A percentile compares a stretch with the other conserved stretches of the same genome.
Evolutionary conservation across 73 alveolate genomes (phyloP).

Genomic region (Symbiodinium natans): DNA sequence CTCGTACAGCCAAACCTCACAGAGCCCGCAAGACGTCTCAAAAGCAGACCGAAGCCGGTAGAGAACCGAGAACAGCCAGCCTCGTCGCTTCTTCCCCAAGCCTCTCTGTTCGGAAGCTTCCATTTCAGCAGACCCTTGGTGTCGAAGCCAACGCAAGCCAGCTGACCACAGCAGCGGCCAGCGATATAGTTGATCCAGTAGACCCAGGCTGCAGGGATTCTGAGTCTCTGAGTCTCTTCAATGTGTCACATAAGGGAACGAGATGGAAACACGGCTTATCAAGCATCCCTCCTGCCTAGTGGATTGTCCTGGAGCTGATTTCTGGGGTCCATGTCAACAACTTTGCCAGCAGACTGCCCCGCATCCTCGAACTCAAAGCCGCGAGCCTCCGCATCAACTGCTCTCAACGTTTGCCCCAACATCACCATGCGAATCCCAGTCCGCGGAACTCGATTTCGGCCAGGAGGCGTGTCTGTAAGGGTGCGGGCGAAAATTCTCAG

Average conservation of each 20-base stretch:
- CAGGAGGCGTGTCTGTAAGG: not conserved
- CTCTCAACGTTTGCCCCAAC: not conserved
- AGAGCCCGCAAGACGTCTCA: no score
- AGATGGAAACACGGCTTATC: not conserved
- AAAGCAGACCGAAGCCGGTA: not conserved
- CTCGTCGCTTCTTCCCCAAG: not conserved
- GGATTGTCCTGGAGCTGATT: constrained; percentile 17
- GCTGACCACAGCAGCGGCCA: constrained; percentile 69
- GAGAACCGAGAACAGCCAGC: not conserved
- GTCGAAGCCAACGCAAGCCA: constrained; percentile 68
- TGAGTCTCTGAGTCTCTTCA: no score
- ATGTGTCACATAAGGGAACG: no score
- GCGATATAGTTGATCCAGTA: constrained; percentile 72
- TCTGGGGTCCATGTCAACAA: not conserved
- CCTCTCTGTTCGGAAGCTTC: constrained; percentile 11
- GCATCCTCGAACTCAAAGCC: constrained; percentile 81
- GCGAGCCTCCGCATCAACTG: not conserved
- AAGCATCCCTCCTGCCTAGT: not conserved
- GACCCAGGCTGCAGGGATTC: constrained; percentile 39
- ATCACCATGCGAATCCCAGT: not conserved
- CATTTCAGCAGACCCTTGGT: constrained; percentile 33
- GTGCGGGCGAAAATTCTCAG: constrained; percentile 5
- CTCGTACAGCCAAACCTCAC: constrained; percentile 59
- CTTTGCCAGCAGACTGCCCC: constrained; percentile 13
- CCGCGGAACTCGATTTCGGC: not conserved